A percentile compares a stretch with the other conserved stretches of the same genome.
Conservation (phyloP, 73 alveolate genomes). For the Chromera velia region DNA sequence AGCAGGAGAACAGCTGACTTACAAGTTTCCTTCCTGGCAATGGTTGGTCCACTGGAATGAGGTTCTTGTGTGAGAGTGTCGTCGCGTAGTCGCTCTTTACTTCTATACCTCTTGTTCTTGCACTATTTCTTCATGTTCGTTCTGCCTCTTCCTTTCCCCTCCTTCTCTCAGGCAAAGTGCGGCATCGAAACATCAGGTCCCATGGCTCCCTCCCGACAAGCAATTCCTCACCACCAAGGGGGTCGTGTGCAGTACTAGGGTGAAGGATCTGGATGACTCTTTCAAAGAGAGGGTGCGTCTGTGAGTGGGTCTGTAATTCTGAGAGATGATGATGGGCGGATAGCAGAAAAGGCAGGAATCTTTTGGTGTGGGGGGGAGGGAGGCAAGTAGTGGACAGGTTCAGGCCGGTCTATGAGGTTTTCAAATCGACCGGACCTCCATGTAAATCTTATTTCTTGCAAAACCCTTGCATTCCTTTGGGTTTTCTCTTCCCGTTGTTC, state of each 20-base stretch:
- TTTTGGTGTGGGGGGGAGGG: too few species aligned
- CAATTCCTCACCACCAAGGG: conserved; percentile 74
- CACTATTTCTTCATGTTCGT: too few species aligned
- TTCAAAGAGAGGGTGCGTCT: background rate
- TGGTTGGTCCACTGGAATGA: too few species aligned
- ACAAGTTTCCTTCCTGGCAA: conserved; percentile 89
- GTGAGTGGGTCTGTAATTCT: too few species aligned
- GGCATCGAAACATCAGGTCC: background rate
- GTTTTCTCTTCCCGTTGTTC: background rate
- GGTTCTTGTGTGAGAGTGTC: too few species aligned
- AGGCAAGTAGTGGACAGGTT: too few species aligned
- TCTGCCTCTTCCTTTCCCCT: too few species aligned
- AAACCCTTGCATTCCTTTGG: background rate
- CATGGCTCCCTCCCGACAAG: conserved; percentile 62
- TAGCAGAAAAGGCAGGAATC: too few species aligned
- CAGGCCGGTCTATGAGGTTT: conserved; percentile 42
- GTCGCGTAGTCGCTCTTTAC: too few species aligned
- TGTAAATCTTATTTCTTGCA: background rate
- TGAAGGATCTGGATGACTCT: conserved; percentile 47
- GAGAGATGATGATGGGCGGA: too few species aligned
- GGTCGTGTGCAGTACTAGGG: conserved; percentile 70
- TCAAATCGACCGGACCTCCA: conserved; percentile 23
- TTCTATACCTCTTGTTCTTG: too few species aligned
- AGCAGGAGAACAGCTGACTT: conserved; percentile 77
- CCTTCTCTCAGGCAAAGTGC: too few species aligned